Evolutionary conservation across 139 green algal species (phyloP), one percentile per base, ranked within the genome.

Genomic region (Chlorella sp.): DNA sequence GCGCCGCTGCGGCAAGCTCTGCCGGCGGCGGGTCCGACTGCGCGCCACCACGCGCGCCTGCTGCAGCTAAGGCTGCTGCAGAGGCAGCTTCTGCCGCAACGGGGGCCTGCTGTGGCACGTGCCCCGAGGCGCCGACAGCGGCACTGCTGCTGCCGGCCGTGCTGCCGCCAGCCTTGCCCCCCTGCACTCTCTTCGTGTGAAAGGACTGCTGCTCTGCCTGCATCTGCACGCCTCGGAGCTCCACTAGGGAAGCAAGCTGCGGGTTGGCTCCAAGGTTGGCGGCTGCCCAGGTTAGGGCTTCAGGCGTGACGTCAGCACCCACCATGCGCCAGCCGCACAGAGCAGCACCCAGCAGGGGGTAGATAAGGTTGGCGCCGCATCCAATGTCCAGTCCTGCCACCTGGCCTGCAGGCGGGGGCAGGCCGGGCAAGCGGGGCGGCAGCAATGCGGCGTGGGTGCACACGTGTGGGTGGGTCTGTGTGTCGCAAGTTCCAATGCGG

Each of bases 281-380:
- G 16, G 21, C 18, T 3, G 95, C 96, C 88, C 93, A 94, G 12
- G 71, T 39, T 16, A 96, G 69, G 3, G 96, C 94, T 1, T 87
- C 92, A 14, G 94, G 78, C 0, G 95, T 97, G 40, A 98, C 89
- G 91, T 99, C 97, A 53, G 91, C 85, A 18, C 93, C 97, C 68
- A 98, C 91, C 93, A 99, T 97, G 60, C 80, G 48, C 98, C 98
- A 99, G 53, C 95, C 93, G 81, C 94, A 94, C 26, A 97, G 88
- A 22, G 94, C 91, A 19, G 97, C 97, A 7, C 97, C 98, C 69
- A 99, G 92, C 86, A 99, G 94, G 40, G 95, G 95, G 93, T 99
- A 99, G 89, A 99, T 98, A n/a, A 96, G 91, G 91, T 97, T 99
- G 48, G 97, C 97, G 11, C 98, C 98, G 88, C 95, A 98, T 34